Percentiles rank a stretch among this genome's conserved stretches.
Conservation (phyloP, 2,329 filamentous ascomycete species). For the Cladosporium sp. region DNA sequence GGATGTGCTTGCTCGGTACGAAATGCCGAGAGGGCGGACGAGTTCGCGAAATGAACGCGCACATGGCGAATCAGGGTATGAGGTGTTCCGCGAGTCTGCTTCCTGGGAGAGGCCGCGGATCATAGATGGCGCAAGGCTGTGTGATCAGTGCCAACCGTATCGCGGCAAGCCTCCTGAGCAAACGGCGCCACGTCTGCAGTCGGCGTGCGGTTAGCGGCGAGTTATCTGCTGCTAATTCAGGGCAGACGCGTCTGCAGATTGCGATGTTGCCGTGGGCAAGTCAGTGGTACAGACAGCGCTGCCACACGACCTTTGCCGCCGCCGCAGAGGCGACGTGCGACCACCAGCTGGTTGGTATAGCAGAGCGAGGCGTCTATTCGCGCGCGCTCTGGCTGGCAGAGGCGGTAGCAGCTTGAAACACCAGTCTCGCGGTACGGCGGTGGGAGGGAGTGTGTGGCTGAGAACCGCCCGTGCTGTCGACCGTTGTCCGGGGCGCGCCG, state of each 20-base stretch:
- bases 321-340: background rate
- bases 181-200: background rate
- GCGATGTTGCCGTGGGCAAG: background rate
- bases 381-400: background rate
- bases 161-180: background rate
- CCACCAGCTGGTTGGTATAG: background rate
- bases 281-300: background rate
- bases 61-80: background rate
- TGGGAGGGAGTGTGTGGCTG: background rate
- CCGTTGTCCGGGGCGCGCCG: background rate
- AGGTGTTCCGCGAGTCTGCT: background rate
- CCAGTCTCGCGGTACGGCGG: background rate
- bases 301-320: background rate
- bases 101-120: background rate
- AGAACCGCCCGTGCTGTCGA: background rate
- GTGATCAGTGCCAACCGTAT: background rate
- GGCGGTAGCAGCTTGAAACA: conserved; percentile 8
- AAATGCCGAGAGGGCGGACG: background rate
- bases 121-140: background rate
- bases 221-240: background rate
- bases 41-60: background rate
- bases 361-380: background rate
- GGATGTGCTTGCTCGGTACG: background rate
- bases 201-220: background rate
- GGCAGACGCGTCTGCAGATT: background rate